Evolutionary conservation across 129 eudicot genomes (phyloP).

Genomic region (Flaveria sonorensis): DNA sequence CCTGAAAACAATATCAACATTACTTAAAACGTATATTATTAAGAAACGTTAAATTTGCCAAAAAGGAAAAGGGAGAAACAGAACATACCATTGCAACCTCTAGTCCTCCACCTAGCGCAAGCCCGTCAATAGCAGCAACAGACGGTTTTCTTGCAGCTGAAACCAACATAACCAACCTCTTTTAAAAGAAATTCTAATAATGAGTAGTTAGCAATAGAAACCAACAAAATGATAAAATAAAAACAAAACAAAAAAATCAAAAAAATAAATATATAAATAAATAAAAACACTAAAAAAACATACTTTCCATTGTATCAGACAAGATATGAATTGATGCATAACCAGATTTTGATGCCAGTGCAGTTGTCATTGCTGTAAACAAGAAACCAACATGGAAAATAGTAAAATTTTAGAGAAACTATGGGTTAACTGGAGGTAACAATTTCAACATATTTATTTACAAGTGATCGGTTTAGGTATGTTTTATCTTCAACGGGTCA

Average conservation of each 20-base stretch:
- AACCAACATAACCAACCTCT: conserved; percentile 21
- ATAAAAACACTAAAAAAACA: no score
- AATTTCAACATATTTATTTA: not conserved
- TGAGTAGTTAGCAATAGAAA: not conserved
- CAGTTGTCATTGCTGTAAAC: conserved; percentile 42
- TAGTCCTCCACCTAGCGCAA: conserved; percentile 95
- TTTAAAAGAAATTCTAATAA: not conserved
- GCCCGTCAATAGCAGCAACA: conserved; percentile 98
- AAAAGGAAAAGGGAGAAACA: not conserved
- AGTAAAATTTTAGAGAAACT: conserved; percentile 20
- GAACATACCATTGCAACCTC: conserved; percentile 93
- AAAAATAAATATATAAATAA: no score
- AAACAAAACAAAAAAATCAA: no score
- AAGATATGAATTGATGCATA: conserved; percentile 75
- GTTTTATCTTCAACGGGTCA: not conserved
- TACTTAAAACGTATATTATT: not conserved
- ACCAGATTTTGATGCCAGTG: conserved; percentile 68
- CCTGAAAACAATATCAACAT: conserved; percentile 40
- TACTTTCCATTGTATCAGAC: conserved; percentile 81
- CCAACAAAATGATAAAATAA: not conserved
- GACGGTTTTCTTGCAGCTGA: conserved; percentile 88
- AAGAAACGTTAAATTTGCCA: not conserved
- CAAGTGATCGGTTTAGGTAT: not conserved
- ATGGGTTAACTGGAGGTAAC: not conserved
- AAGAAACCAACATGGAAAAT: conserved; percentile 19